phyloP scores from a whole-genome alignment of 805 yeast genomes.

The Wickerhamiella siamensis region DNA sequence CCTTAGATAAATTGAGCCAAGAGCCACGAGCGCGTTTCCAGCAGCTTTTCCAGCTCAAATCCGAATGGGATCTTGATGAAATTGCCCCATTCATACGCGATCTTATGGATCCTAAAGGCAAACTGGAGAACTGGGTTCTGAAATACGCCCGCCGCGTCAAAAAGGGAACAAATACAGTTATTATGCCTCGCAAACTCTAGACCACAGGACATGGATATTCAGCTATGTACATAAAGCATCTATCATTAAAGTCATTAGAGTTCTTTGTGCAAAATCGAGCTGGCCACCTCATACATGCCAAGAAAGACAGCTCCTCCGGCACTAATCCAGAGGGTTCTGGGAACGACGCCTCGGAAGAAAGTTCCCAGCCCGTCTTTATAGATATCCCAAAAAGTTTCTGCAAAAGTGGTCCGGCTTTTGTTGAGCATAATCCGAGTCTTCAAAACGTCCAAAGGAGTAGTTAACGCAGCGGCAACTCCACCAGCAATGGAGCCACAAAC shows the following conservation, averaged over 20 bases:
- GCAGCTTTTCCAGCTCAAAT: conserved; percentile 38
- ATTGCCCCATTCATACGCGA: conserved; percentile 50
- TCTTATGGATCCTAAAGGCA: conserved; percentile 36
- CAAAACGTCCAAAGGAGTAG: conserved; percentile 88
- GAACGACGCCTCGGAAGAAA: conserved; percentile 78
- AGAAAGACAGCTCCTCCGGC: conserved; percentile 97
- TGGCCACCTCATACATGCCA: conserved; percentile 64
- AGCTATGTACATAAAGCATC: too few species aligned
- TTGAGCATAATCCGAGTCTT: conserved; percentile 85
- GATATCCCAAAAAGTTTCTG: conserved; percentile 37
- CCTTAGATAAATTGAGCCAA: conserved; percentile 33
- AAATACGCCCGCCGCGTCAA: conserved; percentile 45
- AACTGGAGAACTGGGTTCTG: conserved; percentile 30
- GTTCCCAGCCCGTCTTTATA: conserved; percentile 52
- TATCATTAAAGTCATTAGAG: background rate
- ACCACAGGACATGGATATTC: background rate
- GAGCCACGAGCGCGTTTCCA: conserved; percentile 38
- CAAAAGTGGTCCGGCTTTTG: conserved; percentile 34
- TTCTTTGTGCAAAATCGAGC: background rate
- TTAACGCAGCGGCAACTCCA: conserved; percentile 84
- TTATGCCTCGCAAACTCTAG: conserved; percentile 21
- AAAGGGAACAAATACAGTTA: conserved; percentile 29
- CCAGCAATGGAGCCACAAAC: conserved; percentile 88
- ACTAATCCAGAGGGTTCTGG: conserved; percentile 94
- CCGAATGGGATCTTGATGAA: conserved; percentile 48